Evolutionary conservation across 2,329 filamentous ascomycete genomes (phyloP), one percentile per base, ranked within the genome.

Genomic region (Penicillium polonicum): DNA sequence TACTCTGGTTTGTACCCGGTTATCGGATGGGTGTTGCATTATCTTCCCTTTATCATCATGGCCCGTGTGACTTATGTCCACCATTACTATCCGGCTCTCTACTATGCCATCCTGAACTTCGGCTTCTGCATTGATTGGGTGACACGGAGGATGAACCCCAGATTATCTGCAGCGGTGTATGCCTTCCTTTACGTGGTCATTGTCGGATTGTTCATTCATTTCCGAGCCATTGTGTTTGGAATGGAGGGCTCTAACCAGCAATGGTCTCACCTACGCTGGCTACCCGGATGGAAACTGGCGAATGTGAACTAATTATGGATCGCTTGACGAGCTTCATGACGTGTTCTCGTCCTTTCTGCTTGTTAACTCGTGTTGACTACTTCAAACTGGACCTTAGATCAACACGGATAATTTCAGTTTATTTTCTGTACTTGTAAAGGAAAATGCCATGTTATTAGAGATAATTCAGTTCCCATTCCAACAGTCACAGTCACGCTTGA

Each of bases 61-160:
- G 94, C 92, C 12, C 91, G 94, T 82, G 94, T 99, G 60, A 99
- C 94, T 17, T 99, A 99, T 71, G 94, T 99, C 54, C 94, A 99
- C 76, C 94, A 99, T 80, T 99, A 99, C 82, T 99, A 97, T 76
- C 94, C 94, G 12, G 94, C 94, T 10, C 85, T 99, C 12, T 99
- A 97, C 81, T 99, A 97, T 75, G 92, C 94, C 68, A 96, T 99
- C 64, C 81, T 99, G 45, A 86, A 85, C 17, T 86, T 92, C 61
- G 93, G 92, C 53, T 99, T 99, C 83, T 84, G 92, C 65, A 78
- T 90, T 55, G 92, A 97, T 75, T 97, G 91, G 88, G 81, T 88
- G 62, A 85, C 91, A 46, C 83, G 87, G 64, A 87, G 84, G 68
- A 80, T 90, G 63, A 83, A 81, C 65, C 84, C 84, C 70, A 78